Percentiles rank a stretch among this genome's conserved stretches.
Conservation (phyloP, 805 yeast species). For the Cyberlindnera subsufficiens region DNA sequence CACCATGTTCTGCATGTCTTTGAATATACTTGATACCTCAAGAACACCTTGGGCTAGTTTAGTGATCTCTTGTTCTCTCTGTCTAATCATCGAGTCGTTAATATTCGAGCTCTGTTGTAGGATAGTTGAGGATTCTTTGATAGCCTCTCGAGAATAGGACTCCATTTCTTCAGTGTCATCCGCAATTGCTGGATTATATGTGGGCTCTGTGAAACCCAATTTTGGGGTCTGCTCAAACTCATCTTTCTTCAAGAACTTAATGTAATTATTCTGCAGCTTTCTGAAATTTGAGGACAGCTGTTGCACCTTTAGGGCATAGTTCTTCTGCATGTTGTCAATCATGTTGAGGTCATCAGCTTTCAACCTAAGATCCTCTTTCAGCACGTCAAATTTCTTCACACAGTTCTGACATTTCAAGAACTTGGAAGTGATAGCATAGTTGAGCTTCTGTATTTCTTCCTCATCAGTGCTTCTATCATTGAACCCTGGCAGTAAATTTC, state of each 20-base stretch:
- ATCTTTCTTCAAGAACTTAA: conserved; percentile 77
- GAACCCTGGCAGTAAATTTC: conserved; percentile 81
- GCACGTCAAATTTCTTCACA: conserved; percentile 57
- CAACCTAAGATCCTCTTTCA: conserved; percentile 27
- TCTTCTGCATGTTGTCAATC: conserved; percentile 75
- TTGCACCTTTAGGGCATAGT: conserved; percentile 82
- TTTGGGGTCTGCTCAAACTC: conserved; percentile 48
- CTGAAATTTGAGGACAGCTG: conserved; percentile 71
- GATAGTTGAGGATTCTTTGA: conserved; percentile 40
- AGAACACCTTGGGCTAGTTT: conserved; percentile 90
- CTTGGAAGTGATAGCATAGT: conserved; percentile 64
- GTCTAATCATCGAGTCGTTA: conserved; percentile 43
- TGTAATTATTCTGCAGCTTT: conserved; percentile 82
- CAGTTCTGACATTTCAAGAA: conserved; percentile 76
- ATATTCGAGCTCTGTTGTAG: conserved; percentile 28
- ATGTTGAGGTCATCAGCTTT: conserved; percentile 49
- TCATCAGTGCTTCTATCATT: conserved; percentile 76
- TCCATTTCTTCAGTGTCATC: conserved; percentile 38
- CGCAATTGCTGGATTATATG: conserved; percentile 23
- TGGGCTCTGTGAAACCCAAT: conserved; percentile 4
- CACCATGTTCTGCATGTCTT: conserved; percentile 85
- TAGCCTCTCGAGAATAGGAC: conserved; percentile 46
- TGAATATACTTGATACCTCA: conserved; percentile 88
- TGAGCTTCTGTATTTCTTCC: conserved; percentile 69
- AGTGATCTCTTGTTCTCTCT: conserved; percentile 85